Base-by-base conservation (phyloP, 2,329 filamentous ascomycete genomes). In the Ophiocordyceps camponoti-leonardi region DNA sequence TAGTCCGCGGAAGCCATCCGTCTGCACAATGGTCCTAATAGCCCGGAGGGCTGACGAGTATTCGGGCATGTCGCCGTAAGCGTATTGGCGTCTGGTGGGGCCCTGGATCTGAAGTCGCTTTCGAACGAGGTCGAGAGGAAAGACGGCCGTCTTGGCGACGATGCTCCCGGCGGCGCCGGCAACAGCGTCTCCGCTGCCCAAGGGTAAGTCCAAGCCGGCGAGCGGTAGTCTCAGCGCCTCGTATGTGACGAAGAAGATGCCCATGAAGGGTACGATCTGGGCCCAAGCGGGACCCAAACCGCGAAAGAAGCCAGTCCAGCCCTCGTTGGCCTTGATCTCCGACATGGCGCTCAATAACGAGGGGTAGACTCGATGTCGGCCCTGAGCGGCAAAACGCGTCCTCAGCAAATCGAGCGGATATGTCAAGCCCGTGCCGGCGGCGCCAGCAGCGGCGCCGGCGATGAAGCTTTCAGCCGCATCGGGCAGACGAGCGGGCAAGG, bases 181-280 rank as follows among this genome's bases (percentile, higher is more conserved):
- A 1, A 80, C 73, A 0, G 90, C 92, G 61, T 96, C 87, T 2
- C 83, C 83, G 16, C 80, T 81, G 19, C 87, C 85, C 60, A 82
- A 81, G 0, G 80, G 81, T 52, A 84, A 59, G 11, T 73, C 60
- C 18, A 79, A 54, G 6, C 58, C 56, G 7, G 68, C 67, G 42
- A 90, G 61, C 0, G 72, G 74, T 7, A 76, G 59, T 6, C 84
- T 72, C 44, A 94, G 66, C 11, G 73, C 70, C 62, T 98, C 92
- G 65, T 96, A 98, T 39, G 79, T 75, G 31, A 84, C 76, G 64
- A 98, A 98, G 67, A 98, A 96, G 2, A 94, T 71, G 14, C 92
- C 92, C 92, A 98, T 98, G 61, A 90, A 94, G 2, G 92, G 92
- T 11, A 94, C 77, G 43, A 96, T 92, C 66, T 95, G 88, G 23